A percentile compares a stretch with the other conserved stretches of the same genome.
phyloP scores from a whole-genome alignment of 176 grass and related monocot genomes.

The Alloteropsis semialata region DNA sequence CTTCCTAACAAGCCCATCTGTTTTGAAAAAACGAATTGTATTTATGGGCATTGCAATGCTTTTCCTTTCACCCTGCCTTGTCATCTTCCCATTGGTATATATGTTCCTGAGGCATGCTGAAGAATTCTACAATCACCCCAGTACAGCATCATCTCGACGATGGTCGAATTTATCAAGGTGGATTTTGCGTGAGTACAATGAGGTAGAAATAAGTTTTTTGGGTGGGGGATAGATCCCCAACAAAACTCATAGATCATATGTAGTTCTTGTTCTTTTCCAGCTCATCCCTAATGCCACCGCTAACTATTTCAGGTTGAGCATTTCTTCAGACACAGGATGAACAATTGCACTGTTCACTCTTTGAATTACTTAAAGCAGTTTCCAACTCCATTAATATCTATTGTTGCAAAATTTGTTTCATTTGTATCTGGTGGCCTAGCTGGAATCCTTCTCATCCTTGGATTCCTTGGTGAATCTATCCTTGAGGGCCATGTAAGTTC shows the following conservation, averaged over 20 bases:
- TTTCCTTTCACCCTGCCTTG: conserved; percentile 74
- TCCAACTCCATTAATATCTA: conserved; percentile 81
- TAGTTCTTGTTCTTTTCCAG: neutral
- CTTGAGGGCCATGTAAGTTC: conserved; percentile 86
- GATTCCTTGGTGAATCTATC: conserved; percentile 79
- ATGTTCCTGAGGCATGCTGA: conserved; percentile 86
- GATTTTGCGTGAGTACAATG: conserved; percentile 95
- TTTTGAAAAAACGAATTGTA: conserved; percentile 66
- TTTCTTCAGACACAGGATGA: conserved; percentile 91
- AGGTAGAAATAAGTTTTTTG: conserved; percentile 46
- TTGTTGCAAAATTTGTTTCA: conserved; percentile 82
- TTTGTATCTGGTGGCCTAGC: conserved; percentile 93
- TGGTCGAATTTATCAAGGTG: conserved; percentile 96
- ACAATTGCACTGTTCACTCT: conserved; percentile 71
- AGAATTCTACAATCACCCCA: conserved; percentile 90
- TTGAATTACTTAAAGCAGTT: conserved; percentile 92
- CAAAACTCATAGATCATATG: neutral
- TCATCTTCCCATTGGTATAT: conserved; percentile 93
- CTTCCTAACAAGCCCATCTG: conserved; percentile 62
- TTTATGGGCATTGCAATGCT: conserved; percentile 79
- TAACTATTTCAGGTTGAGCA: conserved; percentile 77
- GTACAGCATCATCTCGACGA: conserved; percentile 86
- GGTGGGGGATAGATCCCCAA: neutral
- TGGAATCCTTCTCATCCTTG: conserved; percentile 66
- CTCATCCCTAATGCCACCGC: neutral